Conservation (phyloP, 129 eudicot genomes). For the Dittrichia graveolens region DNA sequence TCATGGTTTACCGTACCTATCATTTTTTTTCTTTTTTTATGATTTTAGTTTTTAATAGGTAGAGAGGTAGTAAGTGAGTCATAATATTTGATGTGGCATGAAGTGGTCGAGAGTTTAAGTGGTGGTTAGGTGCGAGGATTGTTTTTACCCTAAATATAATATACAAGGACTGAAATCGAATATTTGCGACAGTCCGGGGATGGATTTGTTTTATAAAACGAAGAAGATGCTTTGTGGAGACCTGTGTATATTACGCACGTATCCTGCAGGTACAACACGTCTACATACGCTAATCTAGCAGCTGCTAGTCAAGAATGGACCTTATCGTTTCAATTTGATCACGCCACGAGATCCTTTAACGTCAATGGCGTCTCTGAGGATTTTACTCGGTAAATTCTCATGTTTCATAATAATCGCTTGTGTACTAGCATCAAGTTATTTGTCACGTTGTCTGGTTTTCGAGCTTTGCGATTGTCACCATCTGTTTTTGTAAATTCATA, state of each 20-base stretch:
- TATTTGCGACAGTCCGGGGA: too few species aligned
- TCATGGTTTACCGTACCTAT: too few species aligned
- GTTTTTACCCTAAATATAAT: too few species aligned
- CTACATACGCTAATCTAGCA: background rate
- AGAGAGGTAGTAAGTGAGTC: too few species aligned
- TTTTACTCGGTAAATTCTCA: constrained; percentile 17
- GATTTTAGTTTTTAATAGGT: too few species aligned
- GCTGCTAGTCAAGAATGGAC: background rate
- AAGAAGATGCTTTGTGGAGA: background rate
- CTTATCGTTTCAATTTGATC: constrained; percentile 9
- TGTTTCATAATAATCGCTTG: background rate
- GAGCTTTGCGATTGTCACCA: background rate
- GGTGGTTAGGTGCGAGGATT: too few species aligned
- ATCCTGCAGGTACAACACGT: background rate
- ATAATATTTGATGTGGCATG: too few species aligned
- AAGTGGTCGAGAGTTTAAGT: too few species aligned
- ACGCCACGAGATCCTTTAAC: background rate
- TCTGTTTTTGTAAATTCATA: too few species aligned
- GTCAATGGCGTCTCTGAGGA: constrained; percentile 28
- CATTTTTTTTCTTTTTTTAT: too few species aligned
- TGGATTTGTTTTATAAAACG: too few species aligned
- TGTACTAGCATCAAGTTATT: constrained; percentile 3
- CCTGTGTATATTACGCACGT: background rate
- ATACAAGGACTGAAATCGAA: too few species aligned
- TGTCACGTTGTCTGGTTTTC: background rate